Evolutionary conservation across 495 filamentous ascomycete genomes (phyloP).

Genomic region (Annulohypoxylon bovei): DNA sequence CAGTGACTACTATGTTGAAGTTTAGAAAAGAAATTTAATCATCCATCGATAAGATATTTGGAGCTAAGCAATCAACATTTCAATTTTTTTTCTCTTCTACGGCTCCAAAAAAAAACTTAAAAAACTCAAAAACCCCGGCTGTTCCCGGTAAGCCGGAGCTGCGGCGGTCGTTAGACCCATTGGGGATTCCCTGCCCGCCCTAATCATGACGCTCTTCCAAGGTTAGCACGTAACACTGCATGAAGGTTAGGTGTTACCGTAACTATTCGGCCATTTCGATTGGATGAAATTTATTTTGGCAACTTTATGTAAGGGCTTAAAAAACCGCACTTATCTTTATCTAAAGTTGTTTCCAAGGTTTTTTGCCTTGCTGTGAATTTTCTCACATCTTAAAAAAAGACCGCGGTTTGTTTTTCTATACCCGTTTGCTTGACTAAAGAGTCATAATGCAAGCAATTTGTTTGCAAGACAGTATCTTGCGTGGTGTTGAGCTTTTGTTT

Average conservation of each 20-base stretch:
- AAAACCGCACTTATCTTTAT: slow-evolving; percentile 32
- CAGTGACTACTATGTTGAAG: slow-evolving; percentile 41
- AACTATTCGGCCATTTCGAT: slow-evolving; percentile 15
- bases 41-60: slow-evolving; percentile 2
- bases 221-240: slow-evolving; percentile 40
- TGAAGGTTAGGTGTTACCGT: slow-evolving; percentile 15
- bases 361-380: neutral
- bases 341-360: neutral
- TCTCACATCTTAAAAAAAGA: neutral
- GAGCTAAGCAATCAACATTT: slow-evolving; percentile 22
- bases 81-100: slow-evolving; percentile 38
- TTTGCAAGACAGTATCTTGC: neutral
- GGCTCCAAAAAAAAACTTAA: slow-evolving; percentile 10
- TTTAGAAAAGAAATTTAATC: slow-evolving; percentile 39
- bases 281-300: slow-evolving; percentile 21
- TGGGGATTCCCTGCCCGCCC: slow-evolving; percentile 32
- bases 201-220: slow-evolving; percentile 37
- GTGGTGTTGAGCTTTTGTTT: neutral
- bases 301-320: slow-evolving; percentile 4
- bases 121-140: slow-evolving; percentile 38
- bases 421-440: neutral
- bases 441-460: neutral
- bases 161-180: slow-evolving; percentile 37
- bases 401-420: neutral
- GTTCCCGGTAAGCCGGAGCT: slow-evolving; percentile 48